These are phyloP conservation scores for Halophytophthora polymorphica DNA, from an alignment of 352 stramenopile species.

Conservation along the genomic window DNA sequence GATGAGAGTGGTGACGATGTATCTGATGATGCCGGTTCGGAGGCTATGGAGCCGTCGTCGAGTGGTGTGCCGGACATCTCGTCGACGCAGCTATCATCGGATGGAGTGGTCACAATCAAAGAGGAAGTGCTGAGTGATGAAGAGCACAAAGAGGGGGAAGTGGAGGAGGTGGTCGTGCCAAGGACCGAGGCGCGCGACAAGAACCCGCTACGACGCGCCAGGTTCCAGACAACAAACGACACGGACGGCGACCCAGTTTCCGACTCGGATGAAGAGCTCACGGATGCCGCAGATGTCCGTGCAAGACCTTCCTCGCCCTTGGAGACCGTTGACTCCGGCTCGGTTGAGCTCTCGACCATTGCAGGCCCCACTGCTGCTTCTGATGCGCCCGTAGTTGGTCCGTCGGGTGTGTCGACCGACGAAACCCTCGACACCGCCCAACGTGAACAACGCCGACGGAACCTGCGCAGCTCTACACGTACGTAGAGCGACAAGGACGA, in stretches of 20 bases:
- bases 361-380: not conserved
- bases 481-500: too few relatives aligned
- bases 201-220: not conserved
- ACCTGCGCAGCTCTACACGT: too few relatives aligned
- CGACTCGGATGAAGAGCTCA: constrained; percentile 3
- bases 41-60: constrained; percentile 9
- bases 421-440: constrained; percentile 19
- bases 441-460: constrained; percentile 9
- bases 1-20: constrained; percentile 8
- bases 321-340: not conserved
- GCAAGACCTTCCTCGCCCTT: not conserved
- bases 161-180: not conserved
- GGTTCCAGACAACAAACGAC: constrained; percentile 4
- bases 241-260: constrained; percentile 6
- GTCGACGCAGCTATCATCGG: constrained; percentile 4
- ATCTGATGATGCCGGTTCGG: constrained; percentile 11
- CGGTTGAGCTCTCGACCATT: not conserved
- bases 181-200: not conserved
- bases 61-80: constrained; percentile 9
- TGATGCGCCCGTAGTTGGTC: not conserved
- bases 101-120: constrained; percentile 5
- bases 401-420: constrained; percentile 1
- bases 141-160: constrained; percentile 9
- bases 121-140: constrained; percentile 10
- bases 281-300: too few relatives aligned